These are phyloP conservation scores for Metschnikowia santaceciliae DNA, from an alignment of 805 yeast genomes.

Conservation along the genomic window DNA sequence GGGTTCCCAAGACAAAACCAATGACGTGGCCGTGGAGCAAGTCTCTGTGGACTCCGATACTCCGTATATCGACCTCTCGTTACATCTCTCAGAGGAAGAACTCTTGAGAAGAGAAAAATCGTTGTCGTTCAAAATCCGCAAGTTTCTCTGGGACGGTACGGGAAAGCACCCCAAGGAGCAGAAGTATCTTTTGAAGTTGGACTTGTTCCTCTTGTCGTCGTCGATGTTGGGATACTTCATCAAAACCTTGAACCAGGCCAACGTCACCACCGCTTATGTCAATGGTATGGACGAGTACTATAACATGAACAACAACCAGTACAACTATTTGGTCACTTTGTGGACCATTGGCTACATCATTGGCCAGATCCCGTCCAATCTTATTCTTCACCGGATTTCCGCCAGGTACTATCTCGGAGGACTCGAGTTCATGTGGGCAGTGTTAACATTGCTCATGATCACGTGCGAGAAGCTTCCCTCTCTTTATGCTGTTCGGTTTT, in stretches of 20 bases:
- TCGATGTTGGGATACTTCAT: slow-evolving; percentile 19
- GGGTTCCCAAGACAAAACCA: neutral
- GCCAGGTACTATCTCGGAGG: slow-evolving; percentile 45
- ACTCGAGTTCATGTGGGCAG: slow-evolving; percentile 43
- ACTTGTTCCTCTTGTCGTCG: slow-evolving; percentile 24
- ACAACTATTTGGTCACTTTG: slow-evolving; percentile 15
- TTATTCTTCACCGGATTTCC: slow-evolving; percentile 35
- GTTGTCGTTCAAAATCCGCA: slow-evolving; percentile 20
- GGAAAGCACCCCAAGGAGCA: slow-evolving; percentile 37
- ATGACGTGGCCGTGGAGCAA: slow-evolving; percentile 2
- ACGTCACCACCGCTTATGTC: slow-evolving; percentile 17
- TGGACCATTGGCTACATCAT: slow-evolving; percentile 17
- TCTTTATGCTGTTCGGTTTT: slow-evolving; percentile 16
- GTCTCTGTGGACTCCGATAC: neutral
- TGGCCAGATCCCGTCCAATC: slow-evolving; percentile 17
- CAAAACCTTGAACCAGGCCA: slow-evolving; percentile 18
- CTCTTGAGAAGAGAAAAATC: slow-evolving; percentile 18
- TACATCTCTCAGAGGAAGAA: slow-evolving; percentile 17
- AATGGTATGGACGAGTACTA: slow-evolving; percentile 19
- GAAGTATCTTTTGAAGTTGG: slow-evolving; percentile 31
- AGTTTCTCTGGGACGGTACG: slow-evolving; percentile 35
- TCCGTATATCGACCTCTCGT: slow-evolving; percentile 10
- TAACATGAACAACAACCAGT: slow-evolving; percentile 16
- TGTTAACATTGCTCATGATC: slow-evolving; percentile 26
- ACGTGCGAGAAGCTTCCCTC: slow-evolving; percentile 13